Base-by-base conservation (phyloP, 2,329 filamentous ascomycete genomes). In the Calycina herbarum region DNA sequence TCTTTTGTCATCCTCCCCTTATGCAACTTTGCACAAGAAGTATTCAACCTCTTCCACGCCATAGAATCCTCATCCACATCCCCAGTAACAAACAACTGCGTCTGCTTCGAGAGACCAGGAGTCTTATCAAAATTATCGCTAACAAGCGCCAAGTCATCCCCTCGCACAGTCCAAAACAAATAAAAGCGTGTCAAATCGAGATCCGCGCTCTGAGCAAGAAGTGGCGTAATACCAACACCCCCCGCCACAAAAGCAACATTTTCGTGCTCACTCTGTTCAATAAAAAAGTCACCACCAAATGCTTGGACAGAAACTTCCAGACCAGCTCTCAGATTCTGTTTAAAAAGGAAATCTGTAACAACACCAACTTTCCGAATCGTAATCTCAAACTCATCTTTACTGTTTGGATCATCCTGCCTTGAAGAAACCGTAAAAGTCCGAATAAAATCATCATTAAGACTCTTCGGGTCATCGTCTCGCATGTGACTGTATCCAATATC, bases 381-480 rank as follows among this genome's bases (percentile, higher is more conserved):
- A 68, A 96, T 89, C 71, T 94, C 88, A 64, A 95, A 83, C 71
- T 69, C 54, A 72, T 69, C 76, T 61, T 66, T 66, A 6, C 61
- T 68, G 24, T 66, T 60, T 11, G 58, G 54, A 5, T 61, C 45
- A 64, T 71, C 67, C 58, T 71, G 68, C 10, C 40, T 35, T 1
- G 67, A 91, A 1, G 89, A 91, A 0, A 96, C 83, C 1, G 93
- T 96, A 73, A 96, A 96, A 0, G 92, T 96, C 33, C 93, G 82
- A 4, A 95, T 81, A 68, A 87, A 94, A 74, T 97, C 92, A 74
- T 96, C 93, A 72, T 96, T 97, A 17, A 96, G 76, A 71, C 87
- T 91, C 69, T 83, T 83, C 5, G 93, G 93, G 70, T 96, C 92
- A 65, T 90, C 86, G 68, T 96, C 89, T 2, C 87, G 82, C 93